Evolutionary conservation across 2,329 filamentous ascomycete species (phyloP), one percentile per base, ranked within the genome.

Genomic region (Pyricularia sp.): DNA sequence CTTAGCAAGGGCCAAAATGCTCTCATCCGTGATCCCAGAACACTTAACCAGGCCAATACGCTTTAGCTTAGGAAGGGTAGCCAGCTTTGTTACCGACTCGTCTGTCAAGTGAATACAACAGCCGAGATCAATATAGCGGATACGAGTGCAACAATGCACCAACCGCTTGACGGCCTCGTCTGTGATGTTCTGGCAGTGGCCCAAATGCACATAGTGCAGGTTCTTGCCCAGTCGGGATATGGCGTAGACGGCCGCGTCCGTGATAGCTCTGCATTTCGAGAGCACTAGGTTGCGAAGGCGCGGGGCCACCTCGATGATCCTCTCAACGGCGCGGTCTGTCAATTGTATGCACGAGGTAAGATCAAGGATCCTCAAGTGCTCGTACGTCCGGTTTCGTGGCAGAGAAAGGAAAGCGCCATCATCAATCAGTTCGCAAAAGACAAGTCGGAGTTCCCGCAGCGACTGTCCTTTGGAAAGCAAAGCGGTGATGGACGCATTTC

Each of bases 81-180:
- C 94, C 55, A 99, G 83, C 72, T 92, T 90, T 71, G 86, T 90
- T 20, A 99, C 91, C 26, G 94, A 97, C 12, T 86, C 84, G 74
- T 99, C 95, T 0, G 95, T 98, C 70, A 99, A 82, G 73, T 92
- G 90, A 17, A 86, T 87, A 79, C 95, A 99, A 81, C 95, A 98
- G n/a, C 95, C 95, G 63, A 99, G 82, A 77, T 99, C 95, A 72
- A 99, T 99, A 77, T 99, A 99, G 69, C 95, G 88, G 73, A 99
- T 98, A 28, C 95, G 88, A 75, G 94, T 98, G 83, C 95, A 99
- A 68, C 84, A 84, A 73, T 90, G 89, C 58, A 97, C 93, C 36
- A 99, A 84, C 69, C 89, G 89, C 74, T 92, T 91, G 23, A 99
- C 93, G 1, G 93, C 94, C 50, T 89, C 85, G 76, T 99, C 95